Evolutionary conservation across 2,329 filamentous ascomycete species (phyloP).

Genomic region (Aspergillus calidoustus): DNA sequence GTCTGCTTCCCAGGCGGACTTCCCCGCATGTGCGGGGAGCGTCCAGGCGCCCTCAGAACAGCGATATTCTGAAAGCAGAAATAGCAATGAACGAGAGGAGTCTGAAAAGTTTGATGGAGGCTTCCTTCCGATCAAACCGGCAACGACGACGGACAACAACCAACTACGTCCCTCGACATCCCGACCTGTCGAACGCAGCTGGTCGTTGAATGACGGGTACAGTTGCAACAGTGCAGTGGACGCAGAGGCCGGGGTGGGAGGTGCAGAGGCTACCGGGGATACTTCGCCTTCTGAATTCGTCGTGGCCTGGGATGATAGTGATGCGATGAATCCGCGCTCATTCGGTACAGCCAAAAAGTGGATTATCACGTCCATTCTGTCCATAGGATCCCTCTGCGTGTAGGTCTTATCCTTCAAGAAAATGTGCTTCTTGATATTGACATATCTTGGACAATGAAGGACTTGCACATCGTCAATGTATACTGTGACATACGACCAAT

Average conservation of each 20-base stretch:
- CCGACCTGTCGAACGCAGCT: conserved; percentile 37
- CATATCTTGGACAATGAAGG: conserved; percentile 46
- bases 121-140: conserved; percentile 31
- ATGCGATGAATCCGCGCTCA: conserved; percentile 75
- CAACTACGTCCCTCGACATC: conserved; percentile 27
- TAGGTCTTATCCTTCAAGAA: conserved; percentile 58
- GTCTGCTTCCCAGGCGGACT: conserved; percentile 14
- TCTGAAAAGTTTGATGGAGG: conserved; percentile 18
- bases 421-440: conserved; percentile 8
- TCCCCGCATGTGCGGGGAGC: conserved; percentile 5
- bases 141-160: conserved; percentile 21
- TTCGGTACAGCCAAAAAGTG: conserved; percentile 72
- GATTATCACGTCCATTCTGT: conserved; percentile 77
- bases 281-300: conserved; percentile 55
- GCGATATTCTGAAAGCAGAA: conserved; percentile 13
- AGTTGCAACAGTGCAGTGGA: conserved; percentile 30
- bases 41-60: conserved; percentile 12
- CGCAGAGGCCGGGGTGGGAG: conserved; percentile 29
- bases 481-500: conserved; percentile 77
- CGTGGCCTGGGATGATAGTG: conserved; percentile 76
- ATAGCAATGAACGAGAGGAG: conserved; percentile 10
- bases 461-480: conserved; percentile 90
- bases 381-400: conserved; percentile 78
- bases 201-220: conserved; percentile 44
- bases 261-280: conserved; percentile 24